Evolutionary conservation across 2,329 filamentous ascomycete genomes (phyloP), one percentile per base, ranked within the genome.

Genomic region (Drechslerella dactyloides): DNA sequence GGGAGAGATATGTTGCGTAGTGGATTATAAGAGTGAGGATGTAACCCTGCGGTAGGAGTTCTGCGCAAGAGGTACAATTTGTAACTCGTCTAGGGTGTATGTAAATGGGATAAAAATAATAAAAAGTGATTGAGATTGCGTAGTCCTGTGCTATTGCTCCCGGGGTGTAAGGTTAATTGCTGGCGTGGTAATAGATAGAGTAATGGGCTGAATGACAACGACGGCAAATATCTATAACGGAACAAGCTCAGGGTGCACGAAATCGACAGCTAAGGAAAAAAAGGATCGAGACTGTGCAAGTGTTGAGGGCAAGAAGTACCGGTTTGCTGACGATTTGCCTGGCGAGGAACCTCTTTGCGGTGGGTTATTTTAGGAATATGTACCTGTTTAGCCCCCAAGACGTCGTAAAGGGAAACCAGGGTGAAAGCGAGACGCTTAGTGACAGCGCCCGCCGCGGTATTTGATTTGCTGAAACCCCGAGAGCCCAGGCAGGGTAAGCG

Each of bases 401-500:
- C 62, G 63, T 46, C 59, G 59, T 52, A 63, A 63, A 63, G 33
- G 66, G 40, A 44, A 62, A 60, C 66, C 66, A 64, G 66, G 66
- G 59, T 70, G 59, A 70, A 30, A 48, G 66, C 66, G 66, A 70
- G 66, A 70, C 66, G 66, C 66, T 51, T 64, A 70, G 66, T 55
- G 54, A 50, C 65, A 63, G 52, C 37, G 56, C 27, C 56, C 50
- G 27, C 58, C 48, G 46, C 48, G 59, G 21, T 60, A 56, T 64
- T 64, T 70, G 59, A 70, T 70, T 70, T 70, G 66, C 55, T 70
- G 66, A 63, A 59, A 60, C 66, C 66, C 66, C 54, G 59, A 63
- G 40, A 51, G 27, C 66, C 59, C 66, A 70, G 66, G 59, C 59
- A 24, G 37, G 56, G 66, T 58, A 70, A 70, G 66, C 66, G 66